These are phyloP conservation scores for Phytophthora brassicae DNA, from an alignment of 352 stramenopile species.

Conservation along the genomic window DNA sequence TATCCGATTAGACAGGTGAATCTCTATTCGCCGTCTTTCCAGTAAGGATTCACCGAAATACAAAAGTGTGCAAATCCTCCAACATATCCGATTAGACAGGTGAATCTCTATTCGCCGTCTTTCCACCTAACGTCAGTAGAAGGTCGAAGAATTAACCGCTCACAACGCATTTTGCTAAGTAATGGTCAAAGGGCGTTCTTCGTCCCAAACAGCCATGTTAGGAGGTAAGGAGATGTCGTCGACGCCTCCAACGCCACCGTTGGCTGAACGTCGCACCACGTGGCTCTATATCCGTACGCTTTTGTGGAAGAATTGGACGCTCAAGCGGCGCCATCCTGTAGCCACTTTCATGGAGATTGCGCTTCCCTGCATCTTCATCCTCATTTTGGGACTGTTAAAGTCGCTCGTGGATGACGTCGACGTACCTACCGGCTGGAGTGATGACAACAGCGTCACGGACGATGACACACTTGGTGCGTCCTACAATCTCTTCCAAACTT, in stretches of 20 bases:
- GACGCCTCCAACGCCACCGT: neutral
- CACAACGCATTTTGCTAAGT: neutral
- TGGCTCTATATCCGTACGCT: conserved; percentile 43
- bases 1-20: too few relatives aligned
- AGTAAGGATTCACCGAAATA: too few relatives aligned
- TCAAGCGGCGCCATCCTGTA: conserved; percentile 61
- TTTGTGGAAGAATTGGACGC: conserved; percentile 69
- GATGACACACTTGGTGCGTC: conserved; percentile 37
- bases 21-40: too few relatives aligned
- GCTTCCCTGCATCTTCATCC: conserved; percentile 61
- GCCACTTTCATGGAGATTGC: conserved; percentile 55
- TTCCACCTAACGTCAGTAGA: too few relatives aligned
- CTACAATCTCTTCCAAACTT: conserved; percentile 58
- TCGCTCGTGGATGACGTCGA: conserved; percentile 41
- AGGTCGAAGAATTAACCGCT: too few relatives aligned
- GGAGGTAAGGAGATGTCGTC: conserved; percentile 12
- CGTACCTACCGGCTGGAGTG: conserved; percentile 56
- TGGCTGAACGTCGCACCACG: conserved; percentile 30
- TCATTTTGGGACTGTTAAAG: conserved; percentile 63
- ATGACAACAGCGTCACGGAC: conserved; percentile 15
- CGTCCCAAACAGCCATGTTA: conserved; percentile 20
- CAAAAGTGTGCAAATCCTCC: too few relatives aligned
- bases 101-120: too few relatives aligned
- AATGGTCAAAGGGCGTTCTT: conserved; percentile 25
- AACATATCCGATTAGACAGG: too few relatives aligned